Conservation (phyloP, 352 stramenopile genomes). For the Globisporangium heterothallicum region DNA sequence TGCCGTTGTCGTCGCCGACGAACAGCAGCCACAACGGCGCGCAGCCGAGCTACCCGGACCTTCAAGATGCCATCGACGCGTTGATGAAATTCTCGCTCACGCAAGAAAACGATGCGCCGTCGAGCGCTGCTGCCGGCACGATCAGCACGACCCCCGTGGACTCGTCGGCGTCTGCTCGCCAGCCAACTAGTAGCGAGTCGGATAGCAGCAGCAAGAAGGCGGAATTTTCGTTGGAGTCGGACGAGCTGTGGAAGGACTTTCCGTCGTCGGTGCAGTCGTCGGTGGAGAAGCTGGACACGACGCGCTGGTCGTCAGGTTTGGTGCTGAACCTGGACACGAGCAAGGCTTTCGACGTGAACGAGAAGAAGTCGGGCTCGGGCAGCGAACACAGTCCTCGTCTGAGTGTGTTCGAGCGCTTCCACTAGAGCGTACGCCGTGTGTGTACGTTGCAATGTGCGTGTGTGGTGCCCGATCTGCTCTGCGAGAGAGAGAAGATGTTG, state of each 20-base stretch:
- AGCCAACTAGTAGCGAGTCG: conserved; percentile 11
- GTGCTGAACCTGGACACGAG: conserved; percentile 57
- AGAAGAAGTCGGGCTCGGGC: conserved; percentile 17
- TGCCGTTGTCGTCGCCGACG: conserved; percentile 14
- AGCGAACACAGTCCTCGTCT: conserved; percentile 70
- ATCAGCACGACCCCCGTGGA: conserved; percentile 29
- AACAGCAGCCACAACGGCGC: conserved; percentile 9
- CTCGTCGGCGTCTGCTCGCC: conserved; percentile 2
- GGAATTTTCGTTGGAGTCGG: conserved; percentile 57
- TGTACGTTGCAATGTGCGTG: background rate
- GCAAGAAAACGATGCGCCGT: conserved; percentile 33
- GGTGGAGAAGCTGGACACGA: conserved; percentile 34
- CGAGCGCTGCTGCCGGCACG: background rate
- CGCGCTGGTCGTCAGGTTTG: conserved; percentile 52
- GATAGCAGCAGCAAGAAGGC: conserved; percentile 15
- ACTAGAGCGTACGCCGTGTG: conserved; percentile 29
- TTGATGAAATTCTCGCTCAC: conserved; percentile 85
- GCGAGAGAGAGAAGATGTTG: background rate
- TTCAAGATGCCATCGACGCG: conserved; percentile 84
- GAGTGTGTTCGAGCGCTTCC: conserved; percentile 82
- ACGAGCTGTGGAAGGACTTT: conserved; percentile 81
- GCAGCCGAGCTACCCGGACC: conserved; percentile 54
- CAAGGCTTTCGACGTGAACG: conserved; percentile 29
- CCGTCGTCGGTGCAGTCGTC: conserved; percentile 33
- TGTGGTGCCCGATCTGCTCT: background rate